Conservation (phyloP, 805 yeast genomes). For the Tetrapisispora iriomotensis region DNA sequence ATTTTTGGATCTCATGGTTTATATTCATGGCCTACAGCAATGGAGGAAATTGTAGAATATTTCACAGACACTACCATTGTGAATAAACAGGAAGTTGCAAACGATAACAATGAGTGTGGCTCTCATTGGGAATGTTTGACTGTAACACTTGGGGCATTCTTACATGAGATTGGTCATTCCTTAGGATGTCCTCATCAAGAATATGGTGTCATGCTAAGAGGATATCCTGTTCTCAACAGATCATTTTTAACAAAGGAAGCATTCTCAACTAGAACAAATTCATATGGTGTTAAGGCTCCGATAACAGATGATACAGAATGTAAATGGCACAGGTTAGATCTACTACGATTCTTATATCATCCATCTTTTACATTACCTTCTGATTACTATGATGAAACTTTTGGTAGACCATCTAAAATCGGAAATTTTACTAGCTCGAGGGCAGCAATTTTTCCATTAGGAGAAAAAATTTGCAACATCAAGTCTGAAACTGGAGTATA, state of each 20-base stretch:
- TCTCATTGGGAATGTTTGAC: constrained; percentile 85
- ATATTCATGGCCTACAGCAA: constrained; percentile 83
- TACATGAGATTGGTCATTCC: constrained; percentile 91
- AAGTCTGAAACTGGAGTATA: constrained; percentile 60
- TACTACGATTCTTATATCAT: constrained; percentile 68
- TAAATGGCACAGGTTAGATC: constrained; percentile 79
- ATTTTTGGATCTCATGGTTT: constrained; percentile 91
- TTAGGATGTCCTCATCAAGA: constrained; percentile 91
- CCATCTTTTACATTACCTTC: constrained; percentile 66
- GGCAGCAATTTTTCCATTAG: constrained; percentile 40
- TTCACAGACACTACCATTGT: constrained; percentile 66
- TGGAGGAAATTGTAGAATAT: constrained; percentile 58
- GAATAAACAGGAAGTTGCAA: constrained; percentile 67
- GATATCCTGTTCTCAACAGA: constrained; percentile 70
- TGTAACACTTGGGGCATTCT: constrained; percentile 82
- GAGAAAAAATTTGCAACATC: constrained; percentile 36
- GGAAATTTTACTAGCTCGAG: constrained; percentile 16
- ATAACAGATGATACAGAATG: constrained; percentile 56
- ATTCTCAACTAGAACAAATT: constrained; percentile 42
- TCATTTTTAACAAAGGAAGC: constrained; percentile 69
- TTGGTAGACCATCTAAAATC: constrained; percentile 28
- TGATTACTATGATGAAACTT: constrained; percentile 44
- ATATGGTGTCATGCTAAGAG: constrained; percentile 83
- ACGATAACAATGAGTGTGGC: constrained; percentile 77
- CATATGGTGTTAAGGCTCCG: constrained; percentile 38